Conservation (phyloP, 1,139 yeast genomes). For the Starmera stellimalicola region DNA sequence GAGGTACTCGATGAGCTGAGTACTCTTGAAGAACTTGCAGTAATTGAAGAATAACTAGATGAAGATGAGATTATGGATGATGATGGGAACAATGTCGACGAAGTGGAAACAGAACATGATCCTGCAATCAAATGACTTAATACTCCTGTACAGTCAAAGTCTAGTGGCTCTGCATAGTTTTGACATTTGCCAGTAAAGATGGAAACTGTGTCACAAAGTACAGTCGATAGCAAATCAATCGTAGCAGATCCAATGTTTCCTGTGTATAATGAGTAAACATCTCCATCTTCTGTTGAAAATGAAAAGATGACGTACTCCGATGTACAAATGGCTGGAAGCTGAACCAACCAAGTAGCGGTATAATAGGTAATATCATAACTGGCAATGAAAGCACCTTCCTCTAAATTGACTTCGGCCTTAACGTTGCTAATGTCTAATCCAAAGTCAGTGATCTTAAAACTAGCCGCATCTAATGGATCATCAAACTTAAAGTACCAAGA, state of each 20-base stretch:
- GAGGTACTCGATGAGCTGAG: too few species aligned
- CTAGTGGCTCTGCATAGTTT: background rate
- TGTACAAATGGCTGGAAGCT: background rate
- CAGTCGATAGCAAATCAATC: constrained; percentile 13
- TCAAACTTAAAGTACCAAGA: background rate
- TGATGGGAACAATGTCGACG: too few species aligned
- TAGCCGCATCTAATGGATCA: background rate
- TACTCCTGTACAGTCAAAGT: background rate
- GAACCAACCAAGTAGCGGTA: background rate
- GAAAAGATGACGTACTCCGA: background rate
- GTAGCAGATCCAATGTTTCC: constrained; percentile 3
- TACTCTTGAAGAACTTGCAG: too few species aligned
- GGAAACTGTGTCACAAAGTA: background rate
- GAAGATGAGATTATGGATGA: too few species aligned
- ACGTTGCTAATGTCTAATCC: background rate
- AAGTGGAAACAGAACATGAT: too few species aligned
- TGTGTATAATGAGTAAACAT: constrained; percentile 8
- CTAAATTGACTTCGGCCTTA: background rate
- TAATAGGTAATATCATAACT: background rate
- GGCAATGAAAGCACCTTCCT: constrained; percentile 1
- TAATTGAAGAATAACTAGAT: too few species aligned
- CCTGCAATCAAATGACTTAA: too few species aligned
- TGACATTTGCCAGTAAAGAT: background rate
- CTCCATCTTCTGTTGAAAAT: constrained; percentile 3
- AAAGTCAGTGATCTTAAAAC: background rate